These are phyloP conservation scores for Gymnopus androsaceus DNA, from an alignment of 1,284 basidiomycete species.

Conservation along the genomic window DNA sequence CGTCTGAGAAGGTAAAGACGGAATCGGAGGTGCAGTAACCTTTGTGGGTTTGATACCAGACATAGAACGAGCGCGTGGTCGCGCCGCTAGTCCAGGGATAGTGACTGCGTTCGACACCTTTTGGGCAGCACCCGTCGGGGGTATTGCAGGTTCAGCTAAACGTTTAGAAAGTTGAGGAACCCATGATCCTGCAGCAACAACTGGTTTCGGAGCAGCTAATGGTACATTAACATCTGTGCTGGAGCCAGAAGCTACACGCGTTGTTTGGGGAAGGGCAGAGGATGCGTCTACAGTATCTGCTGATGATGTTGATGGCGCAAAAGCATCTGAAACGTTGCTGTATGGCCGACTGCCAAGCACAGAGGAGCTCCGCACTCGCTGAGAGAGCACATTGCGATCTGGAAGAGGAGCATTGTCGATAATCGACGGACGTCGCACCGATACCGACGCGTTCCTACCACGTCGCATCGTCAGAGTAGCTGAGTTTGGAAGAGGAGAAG, in stretches of 20 bases:
- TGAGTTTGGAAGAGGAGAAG: neutral
- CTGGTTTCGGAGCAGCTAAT: neutral
- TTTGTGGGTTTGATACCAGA: neutral
- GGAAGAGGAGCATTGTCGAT: neutral
- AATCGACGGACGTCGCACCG: neutral
- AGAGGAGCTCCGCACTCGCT: neutral
- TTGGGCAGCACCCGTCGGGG: neutral
- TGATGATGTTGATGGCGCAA: neutral
- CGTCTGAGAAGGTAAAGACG: neutral
- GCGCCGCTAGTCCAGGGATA: neutral
- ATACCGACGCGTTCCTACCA: neutral
- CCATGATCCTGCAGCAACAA: neutral
- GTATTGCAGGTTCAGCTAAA: neutral
- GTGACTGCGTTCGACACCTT: too few species aligned
- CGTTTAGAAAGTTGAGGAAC: neutral
- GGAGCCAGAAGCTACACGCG: neutral
- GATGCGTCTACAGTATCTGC: neutral
- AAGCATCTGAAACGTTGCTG: constrained; percentile 1
- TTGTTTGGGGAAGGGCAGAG: neutral
- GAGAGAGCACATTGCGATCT: constrained; percentile 1
- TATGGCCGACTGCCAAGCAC: neutral
- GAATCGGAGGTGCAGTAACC: neutral
- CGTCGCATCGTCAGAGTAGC: neutral
- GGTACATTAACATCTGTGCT: neutral
- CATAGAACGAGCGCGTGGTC: neutral